A percentile compares a stretch with the other conserved stretches of the same genome.
Conservation (phyloP, 2,329 filamentous ascomycete genomes). For the Metarhizium guizhouense region DNA sequence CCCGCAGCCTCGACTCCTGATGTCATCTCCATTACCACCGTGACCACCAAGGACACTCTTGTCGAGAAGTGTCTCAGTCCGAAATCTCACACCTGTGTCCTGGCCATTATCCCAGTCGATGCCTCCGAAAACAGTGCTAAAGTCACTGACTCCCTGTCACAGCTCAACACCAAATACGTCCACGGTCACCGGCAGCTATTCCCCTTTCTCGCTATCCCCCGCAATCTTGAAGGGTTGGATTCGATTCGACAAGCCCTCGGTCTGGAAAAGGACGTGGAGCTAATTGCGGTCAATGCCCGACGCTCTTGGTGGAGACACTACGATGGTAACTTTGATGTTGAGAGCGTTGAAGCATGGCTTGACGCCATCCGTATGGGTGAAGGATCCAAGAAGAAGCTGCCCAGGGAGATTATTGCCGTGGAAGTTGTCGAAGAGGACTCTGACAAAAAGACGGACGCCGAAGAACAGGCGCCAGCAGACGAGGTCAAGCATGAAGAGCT, state of each 20-base stretch:
- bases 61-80: slow-evolving; percentile 62
- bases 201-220: slow-evolving; percentile 71
- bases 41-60: slow-evolving; percentile 56
- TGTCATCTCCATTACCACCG: slow-evolving; percentile 54
- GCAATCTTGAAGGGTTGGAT: slow-evolving; percentile 26
- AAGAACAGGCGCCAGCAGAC: slow-evolving; percentile 14
- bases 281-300: slow-evolving; percentile 79
- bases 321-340: slow-evolving; percentile 47
- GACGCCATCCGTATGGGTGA: slow-evolving; percentile 89
- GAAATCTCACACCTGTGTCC: slow-evolving; percentile 74
- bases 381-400: slow-evolving; percentile 67
- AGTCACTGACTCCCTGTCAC: slow-evolving; percentile 55
- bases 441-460: background rate
- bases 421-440: slow-evolving; percentile 22
- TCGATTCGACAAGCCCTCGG: slow-evolving; percentile 45
- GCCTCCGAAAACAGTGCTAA: slow-evolving; percentile 42
- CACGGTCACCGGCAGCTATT: slow-evolving; percentile 61
- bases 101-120: slow-evolving; percentile 58
- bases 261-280: slow-evolving; percentile 52
- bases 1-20: slow-evolving; percentile 16
- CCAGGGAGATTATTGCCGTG: slow-evolving; percentile 45
- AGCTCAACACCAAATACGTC: slow-evolving; percentile 68
- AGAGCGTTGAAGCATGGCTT: slow-evolving; percentile 73
- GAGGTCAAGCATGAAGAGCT: slow-evolving; percentile 39
- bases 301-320: slow-evolving; percentile 80